A percentile compares a stretch with the other conserved stretches of the same genome.
phyloP scores from a whole-genome alignment of 148 eudicot genomes.

The Chenopodium berlandieri region DNA sequence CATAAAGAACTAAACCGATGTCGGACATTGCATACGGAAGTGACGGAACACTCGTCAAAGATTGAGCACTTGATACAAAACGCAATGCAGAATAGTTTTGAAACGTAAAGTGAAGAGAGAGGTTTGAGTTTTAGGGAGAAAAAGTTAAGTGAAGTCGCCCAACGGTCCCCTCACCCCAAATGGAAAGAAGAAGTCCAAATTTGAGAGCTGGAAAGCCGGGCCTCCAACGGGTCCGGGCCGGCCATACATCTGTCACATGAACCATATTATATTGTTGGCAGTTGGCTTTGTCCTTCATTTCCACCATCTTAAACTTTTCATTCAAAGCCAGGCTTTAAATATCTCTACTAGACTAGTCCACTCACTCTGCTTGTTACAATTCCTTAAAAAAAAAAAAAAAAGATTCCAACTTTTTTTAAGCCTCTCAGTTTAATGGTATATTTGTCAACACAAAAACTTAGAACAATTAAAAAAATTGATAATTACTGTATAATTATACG shows the following conservation, averaged over 20 bases:
- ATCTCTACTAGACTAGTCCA: not conserved
- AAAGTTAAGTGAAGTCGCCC: not conserved
- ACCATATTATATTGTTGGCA: not conserved
- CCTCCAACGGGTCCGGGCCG: not conserved
- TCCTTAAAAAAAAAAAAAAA: too few relatives aligned
- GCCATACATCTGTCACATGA: conserved; percentile 14
- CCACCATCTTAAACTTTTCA: too few relatives aligned
- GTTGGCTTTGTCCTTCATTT: not conserved
- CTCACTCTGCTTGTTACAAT: not conserved
- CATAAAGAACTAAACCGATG: not conserved
- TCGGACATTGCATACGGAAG: not conserved
- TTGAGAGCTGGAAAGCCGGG: not conserved
- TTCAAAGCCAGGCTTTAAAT: too few relatives aligned
- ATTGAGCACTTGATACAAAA: too few relatives aligned
- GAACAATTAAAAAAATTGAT: too few relatives aligned
- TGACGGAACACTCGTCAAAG: not conserved
- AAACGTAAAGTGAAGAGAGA: not conserved
- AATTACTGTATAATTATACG: too few relatives aligned
- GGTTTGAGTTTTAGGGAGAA: not conserved
- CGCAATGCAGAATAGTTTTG: not conserved
- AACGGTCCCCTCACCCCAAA: not conserved
- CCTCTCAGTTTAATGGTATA: too few relatives aligned
- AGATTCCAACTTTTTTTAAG: too few relatives aligned
- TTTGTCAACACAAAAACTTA: too few relatives aligned
- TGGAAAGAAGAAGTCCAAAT: not conserved